Evolutionary conservation across 768 basidiomycete genomes (phyloP).

Genomic region (Termitomyces sp.): DNA sequence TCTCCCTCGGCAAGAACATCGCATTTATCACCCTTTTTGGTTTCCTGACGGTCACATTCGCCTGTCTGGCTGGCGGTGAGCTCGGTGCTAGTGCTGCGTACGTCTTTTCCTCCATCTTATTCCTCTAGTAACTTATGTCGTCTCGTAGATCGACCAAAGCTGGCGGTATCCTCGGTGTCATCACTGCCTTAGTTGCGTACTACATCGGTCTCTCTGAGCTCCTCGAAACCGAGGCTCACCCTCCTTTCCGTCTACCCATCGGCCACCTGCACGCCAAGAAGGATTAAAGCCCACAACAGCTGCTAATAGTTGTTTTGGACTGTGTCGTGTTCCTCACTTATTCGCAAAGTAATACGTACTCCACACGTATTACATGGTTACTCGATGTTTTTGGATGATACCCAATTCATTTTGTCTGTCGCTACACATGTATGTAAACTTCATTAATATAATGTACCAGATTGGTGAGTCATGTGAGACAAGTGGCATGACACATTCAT

Average conservation of each 20-base stretch:
- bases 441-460: too few relatives aligned
- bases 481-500: too few relatives aligned
- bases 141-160: conserved; percentile 30
- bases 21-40: conserved; percentile 35
- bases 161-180: conserved; percentile 39
- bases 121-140: not conserved
- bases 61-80: conserved; percentile 35
- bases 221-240: conserved; percentile 33
- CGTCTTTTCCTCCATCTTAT: conserved; percentile 5
- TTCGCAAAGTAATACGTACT: not conserved
- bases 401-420: not conserved
- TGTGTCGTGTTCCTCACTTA: not conserved
- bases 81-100: conserved; percentile 25
- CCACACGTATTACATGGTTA: not conserved
- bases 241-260: conserved; percentile 35
- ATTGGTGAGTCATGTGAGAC: too few relatives aligned
- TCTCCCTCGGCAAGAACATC: conserved; percentile 31
- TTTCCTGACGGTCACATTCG: conserved; percentile 35
- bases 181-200: conserved; percentile 44
- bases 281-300: not conserved
- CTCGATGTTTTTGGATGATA: not conserved
- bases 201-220: conserved; percentile 43
- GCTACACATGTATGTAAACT: not conserved
- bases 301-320: not conserved
- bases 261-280: conserved; percentile 28